Percentiles rank a stretch among this genome's conserved stretches.
phyloP scores from a whole-genome alignment of 208 protist species.

The Spongospora subterranea region DNA sequence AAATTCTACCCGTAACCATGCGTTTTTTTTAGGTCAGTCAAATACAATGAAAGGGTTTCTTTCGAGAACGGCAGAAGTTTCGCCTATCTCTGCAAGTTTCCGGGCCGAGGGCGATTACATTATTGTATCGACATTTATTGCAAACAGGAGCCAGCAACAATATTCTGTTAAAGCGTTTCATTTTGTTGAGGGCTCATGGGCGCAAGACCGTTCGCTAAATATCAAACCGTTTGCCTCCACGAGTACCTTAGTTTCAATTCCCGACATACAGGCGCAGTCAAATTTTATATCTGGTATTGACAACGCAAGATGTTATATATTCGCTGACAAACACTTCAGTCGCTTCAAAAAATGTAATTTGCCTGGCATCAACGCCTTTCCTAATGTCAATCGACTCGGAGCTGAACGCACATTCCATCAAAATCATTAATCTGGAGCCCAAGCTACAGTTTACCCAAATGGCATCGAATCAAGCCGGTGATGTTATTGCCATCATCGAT shows the following conservation, averaged over 20 bases:
- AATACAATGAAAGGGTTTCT: not conserved
- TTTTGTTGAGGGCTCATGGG: not conserved
- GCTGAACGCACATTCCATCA: slow-evolving; percentile 9
- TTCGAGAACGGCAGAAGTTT: not conserved
- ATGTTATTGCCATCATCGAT: not conserved
- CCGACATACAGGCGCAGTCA: not conserved
- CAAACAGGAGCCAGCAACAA: not conserved
- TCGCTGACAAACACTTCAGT: not conserved
- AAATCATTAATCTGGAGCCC: slow-evolving; percentile 49
- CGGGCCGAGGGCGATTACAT: not conserved
- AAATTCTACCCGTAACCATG: no score
- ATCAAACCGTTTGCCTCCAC: slow-evolving; percentile 42
- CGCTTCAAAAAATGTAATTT: not conserved
- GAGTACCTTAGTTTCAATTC: not conserved
- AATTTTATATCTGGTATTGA: slow-evolving; percentile 44
- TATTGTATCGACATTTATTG: not conserved
- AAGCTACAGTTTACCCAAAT: slow-evolving; percentile 32
- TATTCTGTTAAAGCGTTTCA: slow-evolving; percentile 24
- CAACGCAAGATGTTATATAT: no score
- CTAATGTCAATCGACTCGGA: slow-evolving; percentile 24
- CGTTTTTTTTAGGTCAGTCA: not conserved
- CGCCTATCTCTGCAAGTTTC: not conserved
- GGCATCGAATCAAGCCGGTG: not conserved
- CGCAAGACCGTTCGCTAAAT: not conserved
- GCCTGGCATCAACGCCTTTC: slow-evolving; percentile 36